A percentile compares a stretch with the other conserved stretches of the same genome.
Evolutionary conservation across 225 moss, liverwort and hornwort genomes (phyloP).

Genomic region (Takakia lepidozioides): DNA sequence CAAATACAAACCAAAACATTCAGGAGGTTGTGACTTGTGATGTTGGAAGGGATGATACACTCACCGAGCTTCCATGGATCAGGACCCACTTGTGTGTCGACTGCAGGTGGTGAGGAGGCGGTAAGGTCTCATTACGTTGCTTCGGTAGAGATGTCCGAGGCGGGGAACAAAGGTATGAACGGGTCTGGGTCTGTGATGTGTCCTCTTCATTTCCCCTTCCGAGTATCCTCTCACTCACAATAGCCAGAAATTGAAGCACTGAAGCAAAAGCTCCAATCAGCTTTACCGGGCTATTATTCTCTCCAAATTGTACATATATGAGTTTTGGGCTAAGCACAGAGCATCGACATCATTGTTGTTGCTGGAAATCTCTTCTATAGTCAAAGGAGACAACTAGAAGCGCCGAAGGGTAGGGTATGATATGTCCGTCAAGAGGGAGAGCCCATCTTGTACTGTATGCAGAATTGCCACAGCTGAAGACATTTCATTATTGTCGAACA

Average conservation of each 20-base stretch:
- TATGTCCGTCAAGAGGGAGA: conserved; percentile 65
- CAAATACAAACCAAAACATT: too few relatives aligned
- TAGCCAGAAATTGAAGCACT: conserved; percentile 82
- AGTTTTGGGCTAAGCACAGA: conserved; percentile 55
- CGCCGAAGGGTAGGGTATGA: conserved; percentile 77
- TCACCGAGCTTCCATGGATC: too few relatives aligned
- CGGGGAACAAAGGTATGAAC: conserved; percentile 90
- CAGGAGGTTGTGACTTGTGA: too few relatives aligned
- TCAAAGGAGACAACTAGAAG: conserved; percentile 74
- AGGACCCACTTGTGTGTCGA: too few relatives aligned
- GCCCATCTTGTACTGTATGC: conserved; percentile 71
- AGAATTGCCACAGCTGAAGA: conserved; percentile 77
- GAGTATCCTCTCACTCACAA: conserved; percentile 63
- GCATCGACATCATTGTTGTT: conserved; percentile 16
- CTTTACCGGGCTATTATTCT: conserved; percentile 16
- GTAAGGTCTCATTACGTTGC: too few relatives aligned
- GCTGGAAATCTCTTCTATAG: conserved; percentile 42
- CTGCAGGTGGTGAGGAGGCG: too few relatives aligned
- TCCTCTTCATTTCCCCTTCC: conserved; percentile 18
- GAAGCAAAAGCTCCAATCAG: conserved; percentile 53
- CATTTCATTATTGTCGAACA: conserved; percentile 39
- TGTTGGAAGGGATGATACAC: too few relatives aligned
- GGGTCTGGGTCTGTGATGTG: conserved; percentile 29
- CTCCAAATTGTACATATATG: conserved; percentile 33
- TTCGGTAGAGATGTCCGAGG: conserved; percentile 64